Evolutionary conservation across 768 basidiomycete species (phyloP), one percentile per base, ranked within the genome.

Genomic region (Amanita jacksonii): DNA sequence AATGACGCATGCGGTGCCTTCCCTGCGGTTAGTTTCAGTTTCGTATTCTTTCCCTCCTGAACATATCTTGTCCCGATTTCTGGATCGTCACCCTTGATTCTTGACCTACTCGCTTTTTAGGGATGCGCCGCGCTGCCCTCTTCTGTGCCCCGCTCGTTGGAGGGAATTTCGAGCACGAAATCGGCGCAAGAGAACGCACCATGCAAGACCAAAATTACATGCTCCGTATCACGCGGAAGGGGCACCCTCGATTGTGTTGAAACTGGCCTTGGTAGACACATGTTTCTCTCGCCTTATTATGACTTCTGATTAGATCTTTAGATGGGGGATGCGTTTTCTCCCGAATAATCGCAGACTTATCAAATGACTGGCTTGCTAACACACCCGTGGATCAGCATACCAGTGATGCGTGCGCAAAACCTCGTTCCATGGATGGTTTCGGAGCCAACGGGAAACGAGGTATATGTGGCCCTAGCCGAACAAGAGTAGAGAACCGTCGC

Each of bases 241-340:
- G 57, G 48, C 19, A 42, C 54, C 5, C 43, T 52, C 8, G 57
- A 48, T 20, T 70, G 62, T 43, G 69, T 60, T 24, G 49, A 47
- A 3, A 50, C 43, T 20, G 51, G 61, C 9, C 58, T 59, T n/a
- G 64, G 68, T 36, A 68, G 66, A 46, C 69, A 68, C 69, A 56
- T 7, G 69, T 61, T 18, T 41, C 22, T 5, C 23, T 10, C 16
- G 13, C 16, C 16, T 20, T 20, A 23, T 24, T 16, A 27, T 16
- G 18, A 28, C 24, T 15, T 12, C 18, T 25, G 25, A 12, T 18
- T 41, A 5, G 8, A 8, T 28, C n/a, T 13, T 35, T 36, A 69
- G 68, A 68, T 42, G 69, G 69, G 35, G 69, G 68, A n/a, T 70
- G 69, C 39, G 48, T 63, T 19, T 48, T 54, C 18, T 61, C 57